Conservation (phyloP, 73 alveolate species). For the Tetrahymena elliotti region DNA sequence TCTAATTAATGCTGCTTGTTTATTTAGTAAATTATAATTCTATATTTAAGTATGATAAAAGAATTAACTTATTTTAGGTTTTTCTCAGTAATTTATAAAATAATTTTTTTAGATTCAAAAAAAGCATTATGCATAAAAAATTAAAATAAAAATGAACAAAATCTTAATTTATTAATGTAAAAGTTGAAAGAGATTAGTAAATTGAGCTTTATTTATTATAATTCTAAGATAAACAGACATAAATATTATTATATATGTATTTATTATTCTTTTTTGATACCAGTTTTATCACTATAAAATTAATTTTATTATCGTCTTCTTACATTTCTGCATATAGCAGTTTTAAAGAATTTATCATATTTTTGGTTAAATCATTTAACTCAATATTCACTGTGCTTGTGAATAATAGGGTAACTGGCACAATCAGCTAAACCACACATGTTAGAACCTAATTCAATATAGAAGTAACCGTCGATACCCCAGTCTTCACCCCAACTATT, state of each 20-base stretch:
- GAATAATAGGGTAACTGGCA: not conserved
- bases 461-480: slow-evolving; percentile 50
- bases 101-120: too few species aligned
- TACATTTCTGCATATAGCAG: not conserved
- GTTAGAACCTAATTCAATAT: slow-evolving; percentile 39
- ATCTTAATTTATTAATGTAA: too few species aligned
- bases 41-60: too few species aligned
- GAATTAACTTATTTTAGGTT: too few species aligned
- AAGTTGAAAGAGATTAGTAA: too few species aligned
- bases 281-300: not conserved
- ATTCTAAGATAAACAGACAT: not conserved
- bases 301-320: too few species aligned
- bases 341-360: not conserved
- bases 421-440: slow-evolving; percentile 34
- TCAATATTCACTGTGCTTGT: not conserved
- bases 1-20: too few species aligned
- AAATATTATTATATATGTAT: not conserved
- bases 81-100: too few species aligned
- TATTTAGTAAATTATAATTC: too few species aligned
- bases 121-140: too few species aligned
- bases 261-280: not conserved
- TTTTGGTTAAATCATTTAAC: not conserved
- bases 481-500: slow-evolving; percentile 56
- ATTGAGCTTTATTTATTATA: not conserved
- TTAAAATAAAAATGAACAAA: too few species aligned